Conservation (phyloP, 768 basidiomycete species). For the Boletus eberwhitei region DNA sequence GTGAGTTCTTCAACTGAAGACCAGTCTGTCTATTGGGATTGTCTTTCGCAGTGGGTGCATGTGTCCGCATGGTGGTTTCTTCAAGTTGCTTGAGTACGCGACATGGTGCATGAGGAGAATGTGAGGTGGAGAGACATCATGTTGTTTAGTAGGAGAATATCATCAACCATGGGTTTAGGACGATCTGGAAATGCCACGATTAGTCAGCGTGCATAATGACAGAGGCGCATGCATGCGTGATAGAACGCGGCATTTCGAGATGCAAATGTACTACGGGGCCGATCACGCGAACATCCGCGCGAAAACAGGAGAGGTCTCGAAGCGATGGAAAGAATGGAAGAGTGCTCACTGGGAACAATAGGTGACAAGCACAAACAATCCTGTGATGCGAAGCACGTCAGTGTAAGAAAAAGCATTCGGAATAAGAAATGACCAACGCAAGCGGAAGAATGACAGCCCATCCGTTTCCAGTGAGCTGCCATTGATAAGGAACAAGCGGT, state of each 20-base stretch:
- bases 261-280: slow-evolving; percentile 15
- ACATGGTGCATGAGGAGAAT: slow-evolving; percentile 6
- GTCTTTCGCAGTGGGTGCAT: not conserved
- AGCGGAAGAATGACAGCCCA: slow-evolving; percentile 82
- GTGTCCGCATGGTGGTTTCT: not conserved
- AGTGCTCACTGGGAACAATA: slow-evolving; percentile 68
- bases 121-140: slow-evolving; percentile 3
- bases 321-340: slow-evolving; percentile 6
- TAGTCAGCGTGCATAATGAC: slow-evolving; percentile 13
- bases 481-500: slow-evolving; percentile 57
- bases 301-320: not conserved
- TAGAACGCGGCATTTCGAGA: slow-evolving; percentile 1
- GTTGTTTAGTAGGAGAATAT: slow-evolving; percentile 60
- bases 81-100: not conserved
- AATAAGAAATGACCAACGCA: slow-evolving; percentile 42
- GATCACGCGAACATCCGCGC: slow-evolving; percentile 1
- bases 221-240: not conserved
- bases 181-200: slow-evolving; percentile 45
- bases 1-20: slow-evolving; percentile 1
- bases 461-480: slow-evolving; percentile 53
- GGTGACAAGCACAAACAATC: slow-evolving; percentile 60
- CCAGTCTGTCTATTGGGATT: slow-evolving; percentile 11
- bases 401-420: not conserved
- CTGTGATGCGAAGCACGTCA: slow-evolving; percentile 31
- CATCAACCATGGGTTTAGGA: slow-evolving; percentile 88